A percentile compares a stretch with the other conserved stretches of the same genome.
Conservation (phyloP, 129 eudicot species). For the Artemisia tridentata region DNA sequence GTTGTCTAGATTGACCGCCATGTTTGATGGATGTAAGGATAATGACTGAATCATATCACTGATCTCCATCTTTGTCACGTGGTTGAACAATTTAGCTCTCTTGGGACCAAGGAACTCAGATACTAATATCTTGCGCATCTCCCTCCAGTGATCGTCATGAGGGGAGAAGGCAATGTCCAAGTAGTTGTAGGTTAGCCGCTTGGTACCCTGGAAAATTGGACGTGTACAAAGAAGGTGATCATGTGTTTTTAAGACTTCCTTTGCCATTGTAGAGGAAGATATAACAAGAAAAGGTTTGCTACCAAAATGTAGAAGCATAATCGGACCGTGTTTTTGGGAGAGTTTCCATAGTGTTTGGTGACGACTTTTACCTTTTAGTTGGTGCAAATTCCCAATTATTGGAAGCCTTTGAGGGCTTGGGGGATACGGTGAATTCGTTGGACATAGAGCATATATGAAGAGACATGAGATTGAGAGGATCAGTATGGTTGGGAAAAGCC, state of each 20-base stretch:
- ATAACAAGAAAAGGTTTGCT: conserved; percentile 9
- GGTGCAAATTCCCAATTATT: no score
- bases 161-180: conserved; percentile 29
- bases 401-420: no score
- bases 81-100: neutral
- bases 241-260: conserved; percentile 27
- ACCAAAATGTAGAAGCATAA: conserved; percentile 5
- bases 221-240: conserved; percentile 28
- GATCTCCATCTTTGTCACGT: conserved; percentile 24
- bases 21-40: no score
- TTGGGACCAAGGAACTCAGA: conserved; percentile 25
- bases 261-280: conserved; percentile 30
- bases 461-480: no score
- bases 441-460: no score
- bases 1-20: no score
- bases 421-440: no score
- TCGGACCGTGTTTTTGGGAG: no score
- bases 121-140: conserved; percentile 29
- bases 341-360: neutral
- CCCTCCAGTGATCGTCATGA: conserved; percentile 10
- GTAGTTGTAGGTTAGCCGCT: conserved; percentile 19
- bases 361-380: neutral
- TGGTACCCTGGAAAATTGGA: neutral
- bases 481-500: no score
- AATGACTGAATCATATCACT: no score